Percentiles rank a stretch among this genome's conserved stretches.
These are phyloP conservation scores for Cystobasidium sp. DNA, from an alignment of 1,284 basidiomycete species.

Conservation along the genomic window DNA sequence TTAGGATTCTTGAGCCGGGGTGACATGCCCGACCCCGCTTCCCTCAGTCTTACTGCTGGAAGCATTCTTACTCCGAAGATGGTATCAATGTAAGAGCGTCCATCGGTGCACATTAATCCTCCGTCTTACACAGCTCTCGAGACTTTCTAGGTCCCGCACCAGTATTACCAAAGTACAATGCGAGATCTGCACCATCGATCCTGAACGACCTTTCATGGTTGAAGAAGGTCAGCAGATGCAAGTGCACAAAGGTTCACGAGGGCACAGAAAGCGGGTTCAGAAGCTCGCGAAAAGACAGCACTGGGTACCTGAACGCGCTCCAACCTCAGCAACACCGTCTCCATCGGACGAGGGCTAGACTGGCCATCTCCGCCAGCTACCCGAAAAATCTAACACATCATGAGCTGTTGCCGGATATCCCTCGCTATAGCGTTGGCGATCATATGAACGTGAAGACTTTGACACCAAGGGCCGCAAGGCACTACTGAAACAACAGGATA, in stretches of 20 bases:
- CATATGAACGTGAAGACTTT: no score
- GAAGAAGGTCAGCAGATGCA: slow-evolving; percentile 37
- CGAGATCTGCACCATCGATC: slow-evolving; percentile 30
- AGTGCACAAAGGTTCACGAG: slow-evolving; percentile 27
- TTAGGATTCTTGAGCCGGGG: slow-evolving; percentile 11
- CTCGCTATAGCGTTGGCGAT: no score
- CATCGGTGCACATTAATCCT: neutral
- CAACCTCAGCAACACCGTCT: neutral
- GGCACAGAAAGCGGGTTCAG: slow-evolving; percentile 30
- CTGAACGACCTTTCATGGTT: slow-evolving; percentile 23
- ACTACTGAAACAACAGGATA: slow-evolving; percentile 7
- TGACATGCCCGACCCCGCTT: slow-evolving; percentile 5
- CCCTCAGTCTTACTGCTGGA: slow-evolving; percentile 1
- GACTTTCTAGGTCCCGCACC: neutral
- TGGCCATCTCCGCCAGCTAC: no score
- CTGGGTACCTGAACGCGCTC: neutral
- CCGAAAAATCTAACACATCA: no score
- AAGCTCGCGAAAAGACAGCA: slow-evolving; percentile 4
- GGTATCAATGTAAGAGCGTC: neutral
- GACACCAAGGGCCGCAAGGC: neutral
- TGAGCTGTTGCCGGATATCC: no score
- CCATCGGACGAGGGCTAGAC: neutral
- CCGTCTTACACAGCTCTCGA: no score
- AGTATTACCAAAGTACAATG: slow-evolving; percentile 15
- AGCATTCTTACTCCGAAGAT: neutral